Evolutionary conservation across 1,139 yeast genomes (phyloP).

Genomic region (Candida pseudocylindracea): DNA sequence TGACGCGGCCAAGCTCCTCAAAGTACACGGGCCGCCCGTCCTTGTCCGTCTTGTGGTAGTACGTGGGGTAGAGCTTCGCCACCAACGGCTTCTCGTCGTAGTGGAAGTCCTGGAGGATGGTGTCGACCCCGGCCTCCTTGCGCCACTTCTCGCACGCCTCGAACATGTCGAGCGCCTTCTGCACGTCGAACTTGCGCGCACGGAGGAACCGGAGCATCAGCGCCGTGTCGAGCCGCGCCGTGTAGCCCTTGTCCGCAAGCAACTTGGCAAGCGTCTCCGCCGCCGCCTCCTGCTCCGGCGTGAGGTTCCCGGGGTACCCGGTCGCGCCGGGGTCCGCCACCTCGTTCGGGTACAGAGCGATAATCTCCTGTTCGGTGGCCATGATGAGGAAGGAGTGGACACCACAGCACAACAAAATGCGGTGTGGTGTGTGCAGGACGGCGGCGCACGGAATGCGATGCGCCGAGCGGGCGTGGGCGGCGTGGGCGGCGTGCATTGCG

Average conservation of each 20-base stretch:
- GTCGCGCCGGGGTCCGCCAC: conserved; percentile 35
- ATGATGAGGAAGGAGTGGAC: no score
- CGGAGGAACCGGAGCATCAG: conserved; percentile 74
- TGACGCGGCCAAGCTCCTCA: conserved; percentile 85
- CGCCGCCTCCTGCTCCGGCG: conserved; percentile 35
- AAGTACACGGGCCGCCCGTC: conserved; percentile 93
- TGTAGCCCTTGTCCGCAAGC: conserved; percentile 42
- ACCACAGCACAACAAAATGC: no score
- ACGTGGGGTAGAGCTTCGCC: conserved; percentile 83
- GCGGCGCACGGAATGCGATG: no score
- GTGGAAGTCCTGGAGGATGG: conserved; percentile 67
- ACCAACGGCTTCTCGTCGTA: conserved; percentile 81
- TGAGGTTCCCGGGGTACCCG: conserved; percentile 71
- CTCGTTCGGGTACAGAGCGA: conserved; percentile 43
- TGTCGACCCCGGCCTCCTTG: conserved; percentile 64
- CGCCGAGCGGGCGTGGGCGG: no score
- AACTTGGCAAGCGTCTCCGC: conserved; percentile 5
- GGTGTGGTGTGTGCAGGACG: no score
- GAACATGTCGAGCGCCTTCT: conserved; percentile 64
- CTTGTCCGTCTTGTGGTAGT: conserved; percentile 88
- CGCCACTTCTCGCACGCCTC: conserved; percentile 86
- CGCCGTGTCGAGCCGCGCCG: conserved; percentile 71
- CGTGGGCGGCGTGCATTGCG: no score
- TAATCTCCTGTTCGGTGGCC: conserved; percentile 7
- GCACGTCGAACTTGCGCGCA: conserved; percentile 84